Base-by-base conservation (phyloP, 2,329 filamentous ascomycete genomes). In the Fusarium armeniacum region DNA sequence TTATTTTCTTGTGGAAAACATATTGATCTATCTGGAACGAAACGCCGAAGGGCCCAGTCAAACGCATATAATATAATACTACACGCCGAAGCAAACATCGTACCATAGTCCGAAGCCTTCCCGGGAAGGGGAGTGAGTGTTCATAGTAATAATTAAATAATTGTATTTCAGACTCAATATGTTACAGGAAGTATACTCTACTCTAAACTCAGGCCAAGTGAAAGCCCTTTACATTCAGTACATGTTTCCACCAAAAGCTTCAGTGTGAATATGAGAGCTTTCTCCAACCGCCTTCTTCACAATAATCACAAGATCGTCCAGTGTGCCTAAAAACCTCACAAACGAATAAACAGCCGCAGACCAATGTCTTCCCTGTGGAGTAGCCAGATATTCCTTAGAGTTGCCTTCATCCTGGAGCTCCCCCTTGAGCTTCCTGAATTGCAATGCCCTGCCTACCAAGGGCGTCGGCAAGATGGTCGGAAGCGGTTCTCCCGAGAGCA, bases 241-340 rank as follows among this genome's bases (percentile, higher is more conserved):
- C 32, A 50, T 30, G 6, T 13, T 58, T 12, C 61, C 61, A 11
- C 61, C 61, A 1, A 64, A 64, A 13, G 61, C 61, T 8, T 64
- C 61, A 2, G 44, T 38, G 11, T 24, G 63, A 2, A 64, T 64
- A 45, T 58, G 51, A 4, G 61, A 64, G 36, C 61, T 45, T 24
- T 64, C 61, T 4, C 61, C 61, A 5, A 64, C 61, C 5, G 59
- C 45, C 44, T 64, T 64, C 32, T 64, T 64, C 26, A 64, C 44
- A 24, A 64, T 32, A 16, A 64, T 1, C 2, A 64, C 61, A 12
- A 64, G 61, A 20, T 64, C 59, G 6, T 64, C 61, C 4, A 64
- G 36, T 4, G 43, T 64, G 13, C 59, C 44, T n/a, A 64, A 11
- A 6, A 64, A 63, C 13, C 61, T 33, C n/a, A 64, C 61, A 32